Conservation (phyloP, 192 early-diverging fungal species). For the Rhizophagus sp. region DNA sequence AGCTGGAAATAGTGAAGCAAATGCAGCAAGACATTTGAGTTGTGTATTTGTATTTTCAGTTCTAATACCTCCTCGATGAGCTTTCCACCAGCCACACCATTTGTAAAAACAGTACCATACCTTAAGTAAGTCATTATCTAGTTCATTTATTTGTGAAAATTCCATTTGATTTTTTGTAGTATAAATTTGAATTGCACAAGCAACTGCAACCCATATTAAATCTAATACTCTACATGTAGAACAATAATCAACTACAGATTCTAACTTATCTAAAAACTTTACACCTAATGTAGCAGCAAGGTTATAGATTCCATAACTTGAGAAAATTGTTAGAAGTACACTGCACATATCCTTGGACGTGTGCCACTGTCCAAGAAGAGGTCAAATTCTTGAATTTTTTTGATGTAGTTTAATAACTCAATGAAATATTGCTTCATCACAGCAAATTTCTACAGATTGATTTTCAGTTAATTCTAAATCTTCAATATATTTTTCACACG, state of each 20-base stretch:
- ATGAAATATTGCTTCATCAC: neutral
- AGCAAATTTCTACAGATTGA: neutral
- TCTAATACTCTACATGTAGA: slow-evolving; percentile 17
- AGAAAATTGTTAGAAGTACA: neutral
- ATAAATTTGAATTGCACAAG: slow-evolving; percentile 14
- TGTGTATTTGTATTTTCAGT: no score
- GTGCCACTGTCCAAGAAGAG: slow-evolving; percentile 1
- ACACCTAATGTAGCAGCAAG: slow-evolving; percentile 1
- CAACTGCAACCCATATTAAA: slow-evolving; percentile 2
- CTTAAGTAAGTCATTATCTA: no score
- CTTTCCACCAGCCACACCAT: no score
- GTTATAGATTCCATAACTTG: slow-evolving; percentile 6
- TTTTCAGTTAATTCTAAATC: neutral
- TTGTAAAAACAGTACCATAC: no score
- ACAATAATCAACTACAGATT: neutral
- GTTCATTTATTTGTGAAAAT: no score
- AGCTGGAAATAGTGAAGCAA: no score
- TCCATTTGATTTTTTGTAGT: neutral
- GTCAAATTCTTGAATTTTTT: no score
- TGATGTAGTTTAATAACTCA: no score
- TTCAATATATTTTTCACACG: neutral
- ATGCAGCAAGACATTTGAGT: no score
- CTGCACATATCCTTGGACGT: neutral
- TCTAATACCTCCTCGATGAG: no score
- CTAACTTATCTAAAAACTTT: slow-evolving; percentile 8